These are phyloP conservation scores for Cladophialophora immunda DNA, from an alignment of 2,329 filamentous ascomycete genomes.

Conservation along the genomic window DNA sequence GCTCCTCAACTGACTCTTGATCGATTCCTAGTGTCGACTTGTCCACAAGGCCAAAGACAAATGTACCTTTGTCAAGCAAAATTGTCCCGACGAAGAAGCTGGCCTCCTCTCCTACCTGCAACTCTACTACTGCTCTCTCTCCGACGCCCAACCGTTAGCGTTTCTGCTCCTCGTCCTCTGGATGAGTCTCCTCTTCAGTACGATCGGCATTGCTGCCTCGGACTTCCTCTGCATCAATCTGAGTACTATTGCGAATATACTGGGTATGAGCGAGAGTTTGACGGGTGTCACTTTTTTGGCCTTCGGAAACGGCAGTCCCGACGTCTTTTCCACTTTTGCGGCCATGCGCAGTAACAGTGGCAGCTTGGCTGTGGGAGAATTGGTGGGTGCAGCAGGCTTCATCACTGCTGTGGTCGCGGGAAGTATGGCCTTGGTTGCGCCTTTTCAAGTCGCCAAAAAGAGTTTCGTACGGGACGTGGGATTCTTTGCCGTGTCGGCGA, in stretches of 20 bases:
- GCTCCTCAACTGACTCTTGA: conserved; percentile 21
- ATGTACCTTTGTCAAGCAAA: conserved; percentile 82
- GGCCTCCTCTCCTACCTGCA: conserved; percentile 88
- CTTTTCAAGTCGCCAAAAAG: conserved; percentile 88
- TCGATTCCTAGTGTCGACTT: conserved; percentile 69
- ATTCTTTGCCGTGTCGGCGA: conserved; percentile 88
- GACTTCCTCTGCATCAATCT: conserved; percentile 99
- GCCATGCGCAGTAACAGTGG: conserved; percentile 97
- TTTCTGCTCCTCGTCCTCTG: conserved; percentile 81
- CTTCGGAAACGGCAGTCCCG: conserved; percentile 96
- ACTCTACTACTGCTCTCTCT: conserved; percentile 86
- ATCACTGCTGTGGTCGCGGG: conserved; percentile 96
- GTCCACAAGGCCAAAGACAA: conserved; percentile 81
- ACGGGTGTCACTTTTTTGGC: conserved; percentile 96
- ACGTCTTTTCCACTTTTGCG: conserved; percentile 98
- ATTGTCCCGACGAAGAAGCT: conserved; percentile 89
- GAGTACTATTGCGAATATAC: conserved; percentile 85
- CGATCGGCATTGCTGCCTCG: conserved; percentile 95
- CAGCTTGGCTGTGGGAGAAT: conserved; percentile 93
- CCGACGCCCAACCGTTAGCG: conserved; percentile 74
- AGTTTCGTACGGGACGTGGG: conserved; percentile 91
- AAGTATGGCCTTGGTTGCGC: conserved; percentile 95
- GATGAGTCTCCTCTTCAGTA: conserved; percentile 91
- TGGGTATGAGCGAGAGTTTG: conserved; percentile 94
- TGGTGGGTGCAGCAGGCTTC: conserved; percentile 93